A percentile compares a stretch with the other conserved stretches of the same genome.
Evolutionary conservation across 2,329 filamentous ascomycete species (phyloP).

Genomic region (Teratosphaeria nubilosa): DNA sequence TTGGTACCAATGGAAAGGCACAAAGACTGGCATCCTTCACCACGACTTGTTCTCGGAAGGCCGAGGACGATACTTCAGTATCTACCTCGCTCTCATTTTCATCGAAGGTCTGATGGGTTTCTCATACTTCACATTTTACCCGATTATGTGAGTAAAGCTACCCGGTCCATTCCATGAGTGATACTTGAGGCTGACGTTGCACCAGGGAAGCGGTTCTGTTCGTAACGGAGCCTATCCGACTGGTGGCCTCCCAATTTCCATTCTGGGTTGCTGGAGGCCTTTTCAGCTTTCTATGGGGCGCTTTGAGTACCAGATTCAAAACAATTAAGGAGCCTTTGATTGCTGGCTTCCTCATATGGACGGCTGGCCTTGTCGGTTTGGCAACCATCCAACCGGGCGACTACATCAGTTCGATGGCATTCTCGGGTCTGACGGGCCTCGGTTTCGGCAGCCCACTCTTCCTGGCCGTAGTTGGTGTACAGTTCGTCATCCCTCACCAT

Average conservation of each 20-base stretch:
- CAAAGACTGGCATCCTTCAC: slow-evolving; percentile 9
- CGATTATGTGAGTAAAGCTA: slow-evolving; percentile 5
- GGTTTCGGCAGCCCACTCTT: slow-evolving; percentile 13
- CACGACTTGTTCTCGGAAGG: slow-evolving; percentile 10
- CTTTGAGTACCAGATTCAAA: slow-evolving; percentile 5
- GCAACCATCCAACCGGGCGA: slow-evolving; percentile 10
- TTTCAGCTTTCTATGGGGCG: slow-evolving; percentile 5
- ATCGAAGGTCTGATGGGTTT: slow-evolving; percentile 12
- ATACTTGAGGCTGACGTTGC: background rate
- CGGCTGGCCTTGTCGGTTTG: slow-evolving; percentile 7
- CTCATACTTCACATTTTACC: slow-evolving; percentile 9
- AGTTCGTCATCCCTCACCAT: slow-evolving; percentile 11
- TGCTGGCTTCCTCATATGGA: slow-evolving; percentile 9
- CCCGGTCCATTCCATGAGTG: background rate
- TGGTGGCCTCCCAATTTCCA: slow-evolving; percentile 3
- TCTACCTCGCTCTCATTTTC: slow-evolving; percentile 9
- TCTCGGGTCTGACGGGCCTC: slow-evolving; percentile 8
- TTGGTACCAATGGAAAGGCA: slow-evolving; percentile 11
- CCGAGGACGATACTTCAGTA: slow-evolving; percentile 5
- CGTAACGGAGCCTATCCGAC: slow-evolving; percentile 1
- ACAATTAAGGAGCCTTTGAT: slow-evolving; percentile 7
- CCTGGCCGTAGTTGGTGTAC: slow-evolving; percentile 10
- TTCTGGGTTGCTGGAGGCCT: slow-evolving; percentile 8
- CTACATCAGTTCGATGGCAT: slow-evolving; percentile 7
- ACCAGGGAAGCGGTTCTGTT: background rate